These are phyloP conservation scores for Saccharomycopsis selenospora DNA, from an alignment of 805 yeast species.

Conservation along the genomic window DNA sequence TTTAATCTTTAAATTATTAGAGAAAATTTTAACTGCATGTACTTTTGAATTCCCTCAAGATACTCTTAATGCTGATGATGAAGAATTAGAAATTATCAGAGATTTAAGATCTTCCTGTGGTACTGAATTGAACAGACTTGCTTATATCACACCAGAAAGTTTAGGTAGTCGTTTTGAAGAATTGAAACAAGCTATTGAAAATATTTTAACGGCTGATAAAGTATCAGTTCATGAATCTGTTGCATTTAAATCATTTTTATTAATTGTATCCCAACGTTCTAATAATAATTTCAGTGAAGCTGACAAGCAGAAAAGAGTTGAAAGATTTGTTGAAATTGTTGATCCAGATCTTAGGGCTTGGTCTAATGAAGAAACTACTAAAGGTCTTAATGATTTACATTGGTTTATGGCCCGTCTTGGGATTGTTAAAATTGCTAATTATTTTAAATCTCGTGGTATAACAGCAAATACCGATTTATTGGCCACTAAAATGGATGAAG, in stretches of 20 bases:
- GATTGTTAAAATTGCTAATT: slow-evolving; percentile 85
- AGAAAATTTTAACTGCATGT: slow-evolving; percentile 76
- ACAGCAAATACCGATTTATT: slow-evolving; percentile 68
- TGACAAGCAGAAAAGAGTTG: slow-evolving; percentile 51
- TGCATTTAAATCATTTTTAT: slow-evolving; percentile 83
- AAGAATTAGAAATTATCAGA: slow-evolving; percentile 69
- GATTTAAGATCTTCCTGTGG: slow-evolving; percentile 91
- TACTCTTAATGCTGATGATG: slow-evolving; percentile 49
- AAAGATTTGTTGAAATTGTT: slow-evolving; percentile 76
- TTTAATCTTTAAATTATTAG: slow-evolving; percentile 75
- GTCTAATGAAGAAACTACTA: slow-evolving; percentile 87
- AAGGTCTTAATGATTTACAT: slow-evolving; percentile 80
- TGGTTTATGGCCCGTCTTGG: slow-evolving; percentile 99
- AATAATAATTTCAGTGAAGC: slow-evolving; percentile 32
- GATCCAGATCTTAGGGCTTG: slow-evolving; percentile 91
- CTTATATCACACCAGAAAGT: slow-evolving; percentile 90
- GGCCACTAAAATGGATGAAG: slow-evolving; percentile 81
- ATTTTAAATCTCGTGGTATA: slow-evolving; percentile 77
- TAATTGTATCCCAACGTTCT: slow-evolving; percentile 87
- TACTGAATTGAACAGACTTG: slow-evolving; percentile 87
- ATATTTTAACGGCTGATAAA: slow-evolving; percentile 58
- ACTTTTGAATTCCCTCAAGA: slow-evolving; percentile 71
- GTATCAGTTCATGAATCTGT: slow-evolving; percentile 88
- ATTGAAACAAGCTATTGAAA: slow-evolving; percentile 71
- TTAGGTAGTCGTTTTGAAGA: slow-evolving; percentile 74